Evolutionary conservation across 163 green algal species (phyloP).

Genomic region (Chlorella variabilis): DNA sequence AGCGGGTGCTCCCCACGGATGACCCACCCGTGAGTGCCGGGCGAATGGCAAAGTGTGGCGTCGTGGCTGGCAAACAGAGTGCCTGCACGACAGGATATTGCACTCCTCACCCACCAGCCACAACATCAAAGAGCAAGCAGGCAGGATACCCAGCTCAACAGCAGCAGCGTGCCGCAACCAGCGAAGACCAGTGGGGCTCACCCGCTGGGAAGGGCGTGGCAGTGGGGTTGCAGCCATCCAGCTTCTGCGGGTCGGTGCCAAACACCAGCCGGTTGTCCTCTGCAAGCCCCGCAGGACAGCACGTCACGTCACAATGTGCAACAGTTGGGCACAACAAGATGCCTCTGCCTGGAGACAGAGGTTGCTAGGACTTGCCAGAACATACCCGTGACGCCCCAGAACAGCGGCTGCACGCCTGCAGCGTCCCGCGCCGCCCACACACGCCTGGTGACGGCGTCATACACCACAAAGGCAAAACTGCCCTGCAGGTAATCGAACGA

Average conservation of each 20-base stretch:
- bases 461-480: constrained; percentile 67
- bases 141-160: constrained; percentile 24
- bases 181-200: constrained; percentile 3
- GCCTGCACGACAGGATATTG: constrained; percentile 26
- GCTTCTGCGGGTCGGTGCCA: constrained; percentile 52
- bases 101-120: not conserved
- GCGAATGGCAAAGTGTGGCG: constrained; percentile 14
- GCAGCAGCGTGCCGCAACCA: constrained; percentile 24
- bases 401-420: constrained; percentile 62
- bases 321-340: too few relatives aligned
- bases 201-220: constrained; percentile 71
- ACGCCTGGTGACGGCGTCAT: constrained; percentile 49
- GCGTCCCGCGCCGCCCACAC: constrained; percentile 69
- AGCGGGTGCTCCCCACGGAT: constrained; percentile 15
- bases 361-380: too few relatives aligned
- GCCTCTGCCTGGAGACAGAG: too few relatives aligned
- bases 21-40: constrained; percentile 50
- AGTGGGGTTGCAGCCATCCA: constrained; percentile 68
- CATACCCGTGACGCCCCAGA: constrained; percentile 60
- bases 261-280: constrained; percentile 55
- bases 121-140: not conserved
- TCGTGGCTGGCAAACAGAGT: constrained; percentile 50
- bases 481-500: constrained; percentile 9
- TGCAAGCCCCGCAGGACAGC: too few relatives aligned
- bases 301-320: too few relatives aligned